These are phyloP conservation scores for Dothideomycetes sp. DNA, from an alignment of 2,329 filamentous ascomycete genomes.

Conservation along the genomic window DNA sequence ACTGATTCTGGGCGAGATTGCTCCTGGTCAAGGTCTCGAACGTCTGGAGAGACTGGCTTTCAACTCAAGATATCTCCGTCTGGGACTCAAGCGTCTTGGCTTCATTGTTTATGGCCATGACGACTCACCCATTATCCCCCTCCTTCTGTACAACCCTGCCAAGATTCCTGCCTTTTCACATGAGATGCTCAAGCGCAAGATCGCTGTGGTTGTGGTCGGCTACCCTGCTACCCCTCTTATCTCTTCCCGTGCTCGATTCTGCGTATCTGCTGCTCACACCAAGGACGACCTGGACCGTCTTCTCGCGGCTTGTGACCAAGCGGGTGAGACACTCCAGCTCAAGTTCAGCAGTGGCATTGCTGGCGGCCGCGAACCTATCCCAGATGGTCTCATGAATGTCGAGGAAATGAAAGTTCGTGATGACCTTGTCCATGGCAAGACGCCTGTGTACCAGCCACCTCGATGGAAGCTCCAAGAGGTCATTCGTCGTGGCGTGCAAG, in stretches of 20 bases:
- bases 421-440: slow-evolving; percentile 40
- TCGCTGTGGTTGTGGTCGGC: slow-evolving; percentile 92
- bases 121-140: slow-evolving; percentile 90
- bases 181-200: slow-evolving; percentile 96
- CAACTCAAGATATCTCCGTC: slow-evolving; percentile 95
- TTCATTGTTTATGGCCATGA: slow-evolving; percentile 97
- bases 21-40: slow-evolving; percentile 88
- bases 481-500: slow-evolving; percentile 61
- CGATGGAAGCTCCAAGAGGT: slow-evolving; percentile 73
- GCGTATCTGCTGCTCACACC: slow-evolving; percentile 89
- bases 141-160: slow-evolving; percentile 94
- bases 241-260: slow-evolving; percentile 90
- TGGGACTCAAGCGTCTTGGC: slow-evolving; percentile 91
- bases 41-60: slow-evolving; percentile 91
- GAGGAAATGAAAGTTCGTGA: slow-evolving; percentile 58
- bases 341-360: slow-evolving; percentile 97
- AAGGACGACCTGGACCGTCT: slow-evolving; percentile 95
- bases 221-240: slow-evolving; percentile 95
- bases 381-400: slow-evolving; percentile 60
- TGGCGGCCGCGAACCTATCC: slow-evolving; percentile 70
- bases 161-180: slow-evolving; percentile 98
- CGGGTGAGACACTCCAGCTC: slow-evolving; percentile 83
- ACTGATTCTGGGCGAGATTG: slow-evolving; percentile 80
- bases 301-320: slow-evolving; percentile 80
- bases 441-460: slow-evolving; percentile 51